A percentile compares a stretch with the other conserved stretches of the same genome.
Conservation (phyloP, 441 rosid species). For the Rhodomyrtus psidioides region DNA sequence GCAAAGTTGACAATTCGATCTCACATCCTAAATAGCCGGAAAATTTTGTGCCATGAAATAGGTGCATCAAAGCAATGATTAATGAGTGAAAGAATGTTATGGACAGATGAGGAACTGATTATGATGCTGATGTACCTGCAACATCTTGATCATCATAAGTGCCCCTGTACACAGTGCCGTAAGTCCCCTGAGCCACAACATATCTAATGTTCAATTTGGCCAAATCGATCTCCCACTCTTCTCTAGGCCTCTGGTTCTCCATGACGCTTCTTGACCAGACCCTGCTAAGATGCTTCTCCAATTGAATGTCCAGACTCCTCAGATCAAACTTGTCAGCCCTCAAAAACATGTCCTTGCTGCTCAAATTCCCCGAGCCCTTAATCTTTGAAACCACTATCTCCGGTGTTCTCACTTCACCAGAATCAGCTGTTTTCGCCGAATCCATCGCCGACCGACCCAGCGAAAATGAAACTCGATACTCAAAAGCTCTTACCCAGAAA, state of each 20-base stretch:
- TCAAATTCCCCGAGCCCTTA: neutral
- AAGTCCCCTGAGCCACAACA: constrained; percentile 1
- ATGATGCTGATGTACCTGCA: neutral
- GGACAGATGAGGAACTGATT: neutral
- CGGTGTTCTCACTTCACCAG: neutral
- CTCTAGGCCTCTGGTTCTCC: constrained; percentile 1
- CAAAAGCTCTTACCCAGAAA: neutral
- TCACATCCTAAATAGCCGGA: neutral
- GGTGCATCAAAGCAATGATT: neutral
- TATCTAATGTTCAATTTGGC: neutral
- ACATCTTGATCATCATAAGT: neutral
- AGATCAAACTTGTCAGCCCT: constrained; percentile 13
- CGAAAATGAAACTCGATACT: no score
- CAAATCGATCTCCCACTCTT: constrained; percentile 5
- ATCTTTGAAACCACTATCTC: neutral
- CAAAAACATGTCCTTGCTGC: neutral
- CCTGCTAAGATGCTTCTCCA: constrained; percentile 15
- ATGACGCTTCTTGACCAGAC: neutral
- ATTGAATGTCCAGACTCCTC: constrained; percentile 13
- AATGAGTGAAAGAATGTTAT: neutral
- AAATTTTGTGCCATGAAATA: neutral
- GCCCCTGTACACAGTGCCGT: neutral
- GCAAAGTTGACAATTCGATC: neutral
- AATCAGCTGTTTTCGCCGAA: neutral
- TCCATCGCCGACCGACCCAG: neutral